Evolutionary conservation across 2,329 filamentous ascomycete genomes (phyloP).

Genomic region (Ophiostoma himal-ulmi): DNA sequence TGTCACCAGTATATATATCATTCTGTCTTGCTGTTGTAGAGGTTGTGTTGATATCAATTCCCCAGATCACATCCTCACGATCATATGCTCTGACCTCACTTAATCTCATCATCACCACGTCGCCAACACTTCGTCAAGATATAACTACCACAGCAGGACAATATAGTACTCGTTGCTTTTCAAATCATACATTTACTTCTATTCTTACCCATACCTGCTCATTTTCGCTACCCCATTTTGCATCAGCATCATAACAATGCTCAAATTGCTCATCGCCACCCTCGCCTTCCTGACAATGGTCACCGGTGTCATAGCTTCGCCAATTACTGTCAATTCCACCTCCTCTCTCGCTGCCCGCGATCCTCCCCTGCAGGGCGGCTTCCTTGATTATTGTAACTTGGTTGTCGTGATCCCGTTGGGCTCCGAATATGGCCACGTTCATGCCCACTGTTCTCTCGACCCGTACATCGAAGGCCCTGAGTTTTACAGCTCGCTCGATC

Average conservation of each 20-base stretch:
- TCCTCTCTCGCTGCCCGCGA: background rate
- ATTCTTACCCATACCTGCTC: background rate
- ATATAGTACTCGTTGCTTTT: no score
- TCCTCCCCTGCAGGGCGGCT: constrained; percentile 9
- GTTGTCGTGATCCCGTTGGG: constrained; percentile 9
- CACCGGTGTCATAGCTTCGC: background rate
- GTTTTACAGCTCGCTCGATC: constrained; percentile 16
- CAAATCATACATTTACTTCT: background rate
- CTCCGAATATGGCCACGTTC: constrained; percentile 16
- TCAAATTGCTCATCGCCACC: background rate
- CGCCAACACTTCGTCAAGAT: background rate
- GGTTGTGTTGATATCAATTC: no score
- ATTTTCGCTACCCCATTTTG: background rate
- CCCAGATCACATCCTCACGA: background rate
- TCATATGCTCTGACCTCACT: background rate
- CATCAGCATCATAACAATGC: background rate
- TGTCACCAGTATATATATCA: background rate
- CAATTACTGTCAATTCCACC: background rate
- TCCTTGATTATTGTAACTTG: constrained; percentile 17
- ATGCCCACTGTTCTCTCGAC: constrained; percentile 15
- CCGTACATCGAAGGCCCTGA: background rate
- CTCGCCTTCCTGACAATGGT: background rate
- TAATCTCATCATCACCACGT: background rate
- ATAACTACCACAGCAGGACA: background rate
- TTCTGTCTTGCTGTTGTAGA: background rate